Percentiles rank a stretch among this genome's conserved stretches.
Evolutionary conservation across 164 flowering plant genomes (phyloP).

Genomic region (Malania oleifera): DNA sequence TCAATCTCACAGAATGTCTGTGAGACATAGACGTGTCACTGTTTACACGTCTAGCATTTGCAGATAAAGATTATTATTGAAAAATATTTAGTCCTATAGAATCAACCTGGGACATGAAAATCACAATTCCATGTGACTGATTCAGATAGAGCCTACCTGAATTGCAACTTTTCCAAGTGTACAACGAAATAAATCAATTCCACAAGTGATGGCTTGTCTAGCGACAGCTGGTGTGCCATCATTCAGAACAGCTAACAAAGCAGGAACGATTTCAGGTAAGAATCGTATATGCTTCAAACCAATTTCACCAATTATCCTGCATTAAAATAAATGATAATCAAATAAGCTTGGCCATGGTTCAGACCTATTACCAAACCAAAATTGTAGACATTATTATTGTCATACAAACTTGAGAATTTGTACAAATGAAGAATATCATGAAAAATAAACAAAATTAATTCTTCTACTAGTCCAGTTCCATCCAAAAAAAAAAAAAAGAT

Average conservation of each 20-base stretch:
- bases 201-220: constrained; percentile 68
- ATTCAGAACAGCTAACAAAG: constrained; percentile 43
- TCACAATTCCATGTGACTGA: not conserved
- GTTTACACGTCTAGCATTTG: not conserved
- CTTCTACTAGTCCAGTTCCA: too few species aligned
- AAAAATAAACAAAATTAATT: too few species aligned
- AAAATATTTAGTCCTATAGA: not conserved
- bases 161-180: constrained; percentile 62
- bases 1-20: too few species aligned
- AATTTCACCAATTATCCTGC: constrained; percentile 79
- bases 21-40: not conserved
- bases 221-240: constrained; percentile 89
- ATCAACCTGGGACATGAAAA: not conserved
- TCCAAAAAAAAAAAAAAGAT: too few species aligned
- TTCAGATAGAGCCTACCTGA: constrained; percentile 43
- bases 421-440: too few species aligned
- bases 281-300: constrained; percentile 59
- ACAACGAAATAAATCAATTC: constrained; percentile 51
- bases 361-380: too few species aligned
- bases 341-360: not conserved
- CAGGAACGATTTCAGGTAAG: constrained; percentile 70
- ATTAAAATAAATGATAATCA: constrained; percentile 4
- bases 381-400: too few species aligned
- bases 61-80: not conserved
- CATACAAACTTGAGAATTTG: too few species aligned